Evolutionary conservation across 2,329 filamentous ascomycete genomes (phyloP), one percentile per base, ranked within the genome.

Genomic region (Aschersonia sp.): DNA sequence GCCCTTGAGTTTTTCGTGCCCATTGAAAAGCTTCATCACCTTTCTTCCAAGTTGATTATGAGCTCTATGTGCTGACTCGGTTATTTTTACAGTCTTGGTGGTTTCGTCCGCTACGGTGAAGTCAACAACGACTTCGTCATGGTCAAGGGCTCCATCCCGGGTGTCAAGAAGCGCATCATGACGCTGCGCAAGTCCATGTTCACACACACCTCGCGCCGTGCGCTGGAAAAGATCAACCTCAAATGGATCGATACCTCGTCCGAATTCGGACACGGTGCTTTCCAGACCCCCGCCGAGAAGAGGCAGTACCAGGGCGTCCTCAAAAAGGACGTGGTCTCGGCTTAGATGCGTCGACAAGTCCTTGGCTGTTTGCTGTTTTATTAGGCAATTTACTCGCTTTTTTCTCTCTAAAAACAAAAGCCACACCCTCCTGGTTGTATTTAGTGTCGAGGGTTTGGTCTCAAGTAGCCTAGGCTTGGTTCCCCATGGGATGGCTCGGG

Each of bases 211-310:
- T 95, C 85, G 66, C 81, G 92, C 69, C 88, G 84, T 71, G 87
- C 92, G 49, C 79, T 95, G 66, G 92, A 98, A 84, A 97, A 98
- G 87, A 86, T 97, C 70, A 87, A 90, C 67, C 86, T 98, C 77
- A 98, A 98, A 77, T 98, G 92, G 92, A 98, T 98, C 84, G 92
- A 98, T 67, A 98, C 92, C 63, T 95, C 89, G 54, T 95, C 89
- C 76, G 94, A 98, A 81, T 98, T 98, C 73, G 92, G 92, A 73
- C 92, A 98, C 78, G 92, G 92, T 82, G 90, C 88, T 65, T 98
- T 94, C 87, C 92, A 98, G 80, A 98, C 92, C 56, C 77, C 84
- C 58, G 84, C 86, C 66, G 92, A 98, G 85, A 98, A 98, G 88
- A 87, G 85, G 76, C 82, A 87, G 69, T 92, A 87, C 80, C 71